Evolutionary conservation across 1,284 basidiomycete genomes (phyloP), one percentile per base, ranked within the genome.

Genomic region (Athelia psychrophila): DNA sequence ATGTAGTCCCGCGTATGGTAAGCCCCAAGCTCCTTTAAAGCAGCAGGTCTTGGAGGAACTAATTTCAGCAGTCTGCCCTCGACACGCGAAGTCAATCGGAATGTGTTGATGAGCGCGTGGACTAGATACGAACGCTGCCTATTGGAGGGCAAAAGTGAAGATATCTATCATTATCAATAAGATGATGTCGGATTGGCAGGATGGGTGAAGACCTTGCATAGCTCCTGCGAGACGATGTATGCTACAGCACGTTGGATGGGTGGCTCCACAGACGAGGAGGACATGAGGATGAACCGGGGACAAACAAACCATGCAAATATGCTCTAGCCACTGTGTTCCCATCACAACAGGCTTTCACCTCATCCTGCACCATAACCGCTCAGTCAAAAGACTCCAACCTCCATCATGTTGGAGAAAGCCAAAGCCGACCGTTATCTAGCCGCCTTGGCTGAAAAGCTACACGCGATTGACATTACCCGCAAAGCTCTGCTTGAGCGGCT

Each of bases 141-240:
- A 65, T 97, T 96, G 1, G 91, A 91, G 0, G 94, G 95, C 1
- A 96, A 78, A 3, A 81, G 72, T 19, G 87, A 88, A 2, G 84
- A 88, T 51, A 75, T 72, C 84, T 81, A 56, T n/a, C 38, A 16
- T 18, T 5, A 5, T 6, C 20, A n/a, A 42, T 42, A 9, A 42
- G 38, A 42, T 42, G 20, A 16, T 6, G 9, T 22, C 38, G 20
- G 20, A 42, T 42, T 5, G 6, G 20, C 16, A 42, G 38, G n/a
- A 22, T 42, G 16, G 6, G 38, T 9, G 6, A n/a, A 42, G 38
- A 42, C 38, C 38, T 42, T 42, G n/a, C 16, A 18, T 42, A 42
- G 20, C 20, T 42, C 38, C n/a, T 42, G 38, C 16, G 38, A 42
- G 38, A 42, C 38, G n/a, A 42, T 22, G n/a, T 42, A 42, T n/a